Conservation (phyloP, 2,329 filamentous ascomycete species). For the Chrysoporthe puriensis region DNA sequence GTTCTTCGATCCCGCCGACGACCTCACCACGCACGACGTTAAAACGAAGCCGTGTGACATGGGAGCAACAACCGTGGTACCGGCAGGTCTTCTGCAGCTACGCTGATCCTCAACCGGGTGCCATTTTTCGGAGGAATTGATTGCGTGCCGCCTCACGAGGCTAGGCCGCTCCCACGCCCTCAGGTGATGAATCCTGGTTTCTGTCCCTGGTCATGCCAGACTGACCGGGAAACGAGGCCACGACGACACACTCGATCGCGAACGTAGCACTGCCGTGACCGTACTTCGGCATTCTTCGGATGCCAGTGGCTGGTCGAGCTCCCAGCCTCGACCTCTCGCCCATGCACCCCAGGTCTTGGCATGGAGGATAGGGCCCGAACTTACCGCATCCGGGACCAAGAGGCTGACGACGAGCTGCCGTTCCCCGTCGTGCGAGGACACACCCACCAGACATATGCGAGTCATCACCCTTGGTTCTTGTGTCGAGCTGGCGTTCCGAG, state of each 20-base stretch:
- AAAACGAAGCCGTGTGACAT: not conserved
- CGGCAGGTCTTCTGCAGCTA: not conserved
- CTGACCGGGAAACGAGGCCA: not conserved
- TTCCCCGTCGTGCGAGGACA: not conserved
- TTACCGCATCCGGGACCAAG: slow-evolving; percentile 17
- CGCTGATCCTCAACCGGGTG: not conserved
- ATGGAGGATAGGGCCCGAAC: slow-evolving; percentile 18
- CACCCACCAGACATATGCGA: not conserved
- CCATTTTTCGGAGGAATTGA: slow-evolving; percentile 15
- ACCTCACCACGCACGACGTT: not conserved
- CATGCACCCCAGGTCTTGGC: slow-evolving; percentile 21
- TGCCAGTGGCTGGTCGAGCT: not conserved
- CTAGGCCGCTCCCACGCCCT: slow-evolving; percentile 10
- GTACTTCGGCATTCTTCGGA: not conserved
- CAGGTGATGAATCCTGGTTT: not conserved
- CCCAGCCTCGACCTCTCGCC: not conserved
- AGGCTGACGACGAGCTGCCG: not conserved
- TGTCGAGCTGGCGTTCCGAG: too few relatives aligned
- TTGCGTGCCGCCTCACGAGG: slow-evolving; percentile 17
- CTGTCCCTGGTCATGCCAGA: not conserved
- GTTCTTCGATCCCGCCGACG: not conserved
- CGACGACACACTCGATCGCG: not conserved
- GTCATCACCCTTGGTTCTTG: not conserved
- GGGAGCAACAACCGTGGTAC: not conserved
- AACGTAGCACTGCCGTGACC: not conserved